Percentiles rank a stretch among this genome's conserved stretches.
phyloP scores from a whole-genome alignment of 2,329 filamentous ascomycete species.

The Chrysoporthe austroafricana region DNA sequence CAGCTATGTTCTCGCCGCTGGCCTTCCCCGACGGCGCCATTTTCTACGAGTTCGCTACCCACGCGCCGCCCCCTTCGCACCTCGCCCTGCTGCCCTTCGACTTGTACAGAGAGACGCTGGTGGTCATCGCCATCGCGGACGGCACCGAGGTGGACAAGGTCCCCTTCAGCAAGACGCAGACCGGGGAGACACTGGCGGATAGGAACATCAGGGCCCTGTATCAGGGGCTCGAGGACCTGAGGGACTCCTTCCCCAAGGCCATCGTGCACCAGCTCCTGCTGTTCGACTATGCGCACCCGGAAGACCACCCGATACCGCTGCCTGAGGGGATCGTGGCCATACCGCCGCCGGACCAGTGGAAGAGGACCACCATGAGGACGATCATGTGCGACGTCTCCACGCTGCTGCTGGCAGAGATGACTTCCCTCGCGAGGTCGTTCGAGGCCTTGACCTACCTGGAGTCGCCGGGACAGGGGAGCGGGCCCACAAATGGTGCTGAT shows the following conservation, averaged over 20 bases:
- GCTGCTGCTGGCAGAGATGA: conserved; percentile 74
- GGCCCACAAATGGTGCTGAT: conserved; percentile 47
- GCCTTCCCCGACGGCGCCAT: conserved; percentile 85
- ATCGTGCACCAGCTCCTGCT: conserved; percentile 78
- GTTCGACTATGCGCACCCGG: conserved; percentile 69
- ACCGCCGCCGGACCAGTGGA: conserved; percentile 69
- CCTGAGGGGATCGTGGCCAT: conserved; percentile 73
- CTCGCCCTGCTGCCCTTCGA: conserved; percentile 86
- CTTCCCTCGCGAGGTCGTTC: conserved; percentile 71
- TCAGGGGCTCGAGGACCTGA: conserved; percentile 71
- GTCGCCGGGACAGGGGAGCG: conserved; percentile 65
- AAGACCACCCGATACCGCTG: conserved; percentile 55
- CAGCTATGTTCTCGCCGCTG: conserved; percentile 92
- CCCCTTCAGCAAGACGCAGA: conserved; percentile 58
- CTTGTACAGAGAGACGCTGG: conserved; percentile 81
- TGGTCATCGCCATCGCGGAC: conserved; percentile 84
- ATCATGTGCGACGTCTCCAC: conserved; percentile 80
- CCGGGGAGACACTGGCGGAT: conserved; percentile 57
- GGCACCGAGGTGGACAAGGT: conserved; percentile 67
- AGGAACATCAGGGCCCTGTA: conserved; percentile 62
- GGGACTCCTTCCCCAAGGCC: conserved; percentile 74
- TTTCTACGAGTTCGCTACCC: conserved; percentile 84
- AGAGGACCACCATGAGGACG: conserved; percentile 79
- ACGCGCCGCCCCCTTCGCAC: conserved; percentile 78
- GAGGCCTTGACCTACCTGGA: conserved; percentile 77